Conservation (phyloP, 257 asterid genomes). For the Eucommia ulmoides region DNA sequence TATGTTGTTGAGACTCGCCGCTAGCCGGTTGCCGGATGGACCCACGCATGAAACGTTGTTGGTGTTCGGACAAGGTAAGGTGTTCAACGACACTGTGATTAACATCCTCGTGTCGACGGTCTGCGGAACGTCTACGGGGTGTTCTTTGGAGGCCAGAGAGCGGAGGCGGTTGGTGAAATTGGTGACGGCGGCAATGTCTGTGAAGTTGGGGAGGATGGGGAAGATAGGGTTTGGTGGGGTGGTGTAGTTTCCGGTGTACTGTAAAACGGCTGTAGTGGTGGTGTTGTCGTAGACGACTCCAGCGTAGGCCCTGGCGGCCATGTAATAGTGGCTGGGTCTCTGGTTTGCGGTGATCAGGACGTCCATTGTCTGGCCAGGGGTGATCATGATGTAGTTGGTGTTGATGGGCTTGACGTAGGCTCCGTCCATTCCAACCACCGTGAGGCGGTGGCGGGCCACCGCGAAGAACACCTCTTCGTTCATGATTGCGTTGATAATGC, state of each 20-base stretch:
- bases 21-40: background rate
- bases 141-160: constrained; percentile 15
- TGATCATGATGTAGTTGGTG: constrained; percentile 26
- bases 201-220: constrained; percentile 17
- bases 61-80: constrained; percentile 18
- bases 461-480: constrained; percentile 43
- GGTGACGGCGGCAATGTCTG: constrained; percentile 12
- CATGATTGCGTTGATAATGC: constrained; percentile 45
- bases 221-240: constrained; percentile 19
- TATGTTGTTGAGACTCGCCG: no score
- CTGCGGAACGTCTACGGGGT: constrained; percentile 30
- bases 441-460: constrained; percentile 37
- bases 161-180: constrained; percentile 18
- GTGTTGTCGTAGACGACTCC: constrained; percentile 7
- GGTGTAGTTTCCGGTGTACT: constrained; percentile 25
- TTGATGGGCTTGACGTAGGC: constrained; percentile 32
- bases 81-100: constrained; percentile 30
- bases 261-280: constrained; percentile 30
- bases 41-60: constrained; percentile 8
- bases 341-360: constrained; percentile 36
- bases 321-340: constrained; percentile 36
- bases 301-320: constrained; percentile 35
- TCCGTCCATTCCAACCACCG: constrained; percentile 48
- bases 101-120: constrained; percentile 13
- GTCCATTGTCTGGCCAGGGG: constrained; percentile 58